Evolutionary conservation across 2,329 filamentous ascomycete species (phyloP).

Genomic region (Sclerotinia borealis): DNA sequence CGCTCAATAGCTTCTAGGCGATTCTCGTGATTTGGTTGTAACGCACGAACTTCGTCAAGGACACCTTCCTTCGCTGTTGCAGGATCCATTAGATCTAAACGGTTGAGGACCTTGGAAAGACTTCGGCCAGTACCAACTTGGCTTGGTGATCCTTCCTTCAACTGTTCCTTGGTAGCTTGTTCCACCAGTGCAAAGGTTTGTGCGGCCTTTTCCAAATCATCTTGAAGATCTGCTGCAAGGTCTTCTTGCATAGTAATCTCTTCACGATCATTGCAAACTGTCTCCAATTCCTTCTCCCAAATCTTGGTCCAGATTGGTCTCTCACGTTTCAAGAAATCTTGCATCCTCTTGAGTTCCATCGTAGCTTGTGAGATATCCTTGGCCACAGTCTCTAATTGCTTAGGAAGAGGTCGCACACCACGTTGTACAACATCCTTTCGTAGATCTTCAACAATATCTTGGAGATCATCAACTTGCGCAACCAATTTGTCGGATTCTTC

Average conservation of each 20-base stretch:
- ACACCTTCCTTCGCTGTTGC: conserved; percentile 83
- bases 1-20: conserved; percentile 92
- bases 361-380: conserved; percentile 80
- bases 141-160: conserved; percentile 62
- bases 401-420: conserved; percentile 82
- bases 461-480: conserved; percentile 89
- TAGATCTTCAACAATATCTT: conserved; percentile 92
- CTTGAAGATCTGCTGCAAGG: conserved; percentile 81
- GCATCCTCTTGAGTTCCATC: conserved; percentile 87
- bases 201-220: conserved; percentile 89
- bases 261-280: conserved; percentile 92
- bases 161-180: conserved; percentile 96
- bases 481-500: conserved; percentile 87
- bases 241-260: conserved; percentile 96
- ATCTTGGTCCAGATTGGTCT: conserved; percentile 98
- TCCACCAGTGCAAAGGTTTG: conserved; percentile 94
- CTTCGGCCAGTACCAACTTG: conserved; percentile 46
- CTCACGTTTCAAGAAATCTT: conserved; percentile 84
- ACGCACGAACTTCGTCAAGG: conserved; percentile 83
- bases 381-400: conserved; percentile 81
- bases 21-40: conserved; percentile 91
- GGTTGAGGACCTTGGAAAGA: conserved; percentile 51
- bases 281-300: conserved; percentile 95
- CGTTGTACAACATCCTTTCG: conserved; percentile 94
- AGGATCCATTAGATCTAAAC: conserved; percentile 56